Percentiles rank a stretch among this genome's conserved stretches.
Conservation (phyloP, 345 rosid species). For the Aquilaria yunnanensis region DNA sequence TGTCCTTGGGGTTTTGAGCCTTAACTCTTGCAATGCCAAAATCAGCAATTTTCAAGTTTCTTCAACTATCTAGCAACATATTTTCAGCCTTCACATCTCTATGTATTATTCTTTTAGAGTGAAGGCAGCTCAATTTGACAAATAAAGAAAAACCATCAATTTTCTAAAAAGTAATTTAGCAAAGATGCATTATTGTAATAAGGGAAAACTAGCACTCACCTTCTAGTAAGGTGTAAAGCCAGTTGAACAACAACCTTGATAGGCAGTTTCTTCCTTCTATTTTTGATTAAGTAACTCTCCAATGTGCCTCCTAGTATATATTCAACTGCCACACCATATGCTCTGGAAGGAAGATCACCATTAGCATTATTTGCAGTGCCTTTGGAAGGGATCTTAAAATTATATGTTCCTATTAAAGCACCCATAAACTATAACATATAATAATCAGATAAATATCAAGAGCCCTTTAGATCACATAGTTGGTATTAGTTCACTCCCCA, state of each 20-base stretch:
- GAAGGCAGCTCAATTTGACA: constrained; percentile 68
- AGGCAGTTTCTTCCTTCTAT: constrained; percentile 54
- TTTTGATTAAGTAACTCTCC: constrained; percentile 60
- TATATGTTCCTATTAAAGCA: constrained; percentile 86
- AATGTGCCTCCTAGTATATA: constrained; percentile 70
- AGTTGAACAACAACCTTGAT: constrained; percentile 59
- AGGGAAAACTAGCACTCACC: constrained; percentile 29
- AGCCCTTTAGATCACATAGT: background rate
- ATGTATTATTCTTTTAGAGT: constrained; percentile 69
- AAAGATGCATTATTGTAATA: background rate
- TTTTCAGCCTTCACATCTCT: constrained; percentile 82
- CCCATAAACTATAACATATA: constrained; percentile 50
- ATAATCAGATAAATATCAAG: background rate
- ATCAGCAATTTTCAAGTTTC: constrained; percentile 74
- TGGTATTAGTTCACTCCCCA: constrained; percentile 32
- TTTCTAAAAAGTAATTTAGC: background rate
- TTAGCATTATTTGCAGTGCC: constrained; percentile 29
- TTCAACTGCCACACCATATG: constrained; percentile 82
- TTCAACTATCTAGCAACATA: constrained; percentile 56
- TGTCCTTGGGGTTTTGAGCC: constrained; percentile 84
- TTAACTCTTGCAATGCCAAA: constrained; percentile 86
- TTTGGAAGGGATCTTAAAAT: constrained; percentile 51
- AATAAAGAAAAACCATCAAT: background rate
- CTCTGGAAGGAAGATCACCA: constrained; percentile 46
- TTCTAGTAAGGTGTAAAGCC: constrained; percentile 77